Conservation (phyloP, 192 early-diverging fungal species). For the Entrophospora sp. region DNA sequence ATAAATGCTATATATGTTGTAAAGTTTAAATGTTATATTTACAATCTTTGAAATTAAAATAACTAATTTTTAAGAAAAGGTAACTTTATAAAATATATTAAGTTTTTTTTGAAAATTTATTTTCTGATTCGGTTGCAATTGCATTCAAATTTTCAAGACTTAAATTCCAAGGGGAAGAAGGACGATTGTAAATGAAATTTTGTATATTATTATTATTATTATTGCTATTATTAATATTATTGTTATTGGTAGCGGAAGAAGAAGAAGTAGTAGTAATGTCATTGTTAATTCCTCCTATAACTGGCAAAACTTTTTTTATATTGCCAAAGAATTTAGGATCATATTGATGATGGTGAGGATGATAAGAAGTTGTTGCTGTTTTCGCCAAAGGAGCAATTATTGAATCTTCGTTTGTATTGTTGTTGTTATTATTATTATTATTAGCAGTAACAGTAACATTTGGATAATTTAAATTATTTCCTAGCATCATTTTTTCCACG, state of each 20-base stretch:
- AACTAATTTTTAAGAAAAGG: too few relatives aligned
- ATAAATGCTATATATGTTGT: too few relatives aligned
- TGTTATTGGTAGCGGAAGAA: too few relatives aligned
- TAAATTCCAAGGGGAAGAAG: background rate
- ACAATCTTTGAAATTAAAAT: too few relatives aligned
- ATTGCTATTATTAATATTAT: too few relatives aligned
- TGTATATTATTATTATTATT: too few relatives aligned
- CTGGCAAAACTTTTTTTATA: background rate
- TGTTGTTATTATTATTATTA: too few relatives aligned
- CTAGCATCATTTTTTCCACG: too few relatives aligned
- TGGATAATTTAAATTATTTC: background rate
- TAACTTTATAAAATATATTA: too few relatives aligned
- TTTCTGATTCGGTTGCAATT: background rate
- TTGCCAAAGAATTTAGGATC: background rate
- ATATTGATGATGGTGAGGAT: too few relatives aligned
- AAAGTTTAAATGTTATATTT: too few relatives aligned
- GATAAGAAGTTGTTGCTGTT: background rate
- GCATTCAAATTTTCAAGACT: background rate
- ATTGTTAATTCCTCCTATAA: background rate
- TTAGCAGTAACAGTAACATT: background rate
- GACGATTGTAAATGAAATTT: background rate
- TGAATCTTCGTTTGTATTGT: too few relatives aligned
- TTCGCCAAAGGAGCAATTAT: background rate
- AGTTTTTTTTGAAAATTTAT: background rate
- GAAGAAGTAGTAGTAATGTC: background rate